These are phyloP conservation scores for Yamadazyma oceani DNA, from an alignment of 1,139 yeast species.

Conservation along the genomic window DNA sequence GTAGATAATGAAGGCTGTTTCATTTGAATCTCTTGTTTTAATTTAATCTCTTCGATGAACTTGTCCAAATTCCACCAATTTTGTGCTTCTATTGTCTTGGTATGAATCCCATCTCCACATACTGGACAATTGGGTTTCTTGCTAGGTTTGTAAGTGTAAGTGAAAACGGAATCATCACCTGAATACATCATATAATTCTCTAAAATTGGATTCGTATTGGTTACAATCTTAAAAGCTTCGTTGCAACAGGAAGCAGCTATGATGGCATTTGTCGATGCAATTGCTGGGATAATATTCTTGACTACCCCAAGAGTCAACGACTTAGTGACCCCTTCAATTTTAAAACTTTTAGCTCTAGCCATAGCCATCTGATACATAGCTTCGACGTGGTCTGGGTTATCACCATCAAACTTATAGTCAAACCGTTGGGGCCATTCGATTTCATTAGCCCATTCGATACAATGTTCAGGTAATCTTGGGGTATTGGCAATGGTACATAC, in stretches of 20 bases:
- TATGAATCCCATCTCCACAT: conserved; percentile 53
- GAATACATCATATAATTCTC: conserved; percentile 86
- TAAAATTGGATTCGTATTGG: conserved; percentile 65
- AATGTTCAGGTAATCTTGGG: conserved; percentile 91
- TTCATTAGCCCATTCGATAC: conserved; percentile 88
- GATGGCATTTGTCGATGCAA: conserved; percentile 91
- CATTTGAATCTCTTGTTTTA: conserved; percentile 40
- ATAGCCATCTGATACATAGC: conserved; percentile 61
- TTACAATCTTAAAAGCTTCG: conserved; percentile 78
- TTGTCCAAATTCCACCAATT: conserved; percentile 47
- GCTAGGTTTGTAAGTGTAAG: conserved; percentile 67
- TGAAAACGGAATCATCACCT: conserved; percentile 75
- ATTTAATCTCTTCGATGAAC: conserved; percentile 42
- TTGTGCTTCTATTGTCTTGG: conserved; percentile 33
- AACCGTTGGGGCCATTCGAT: conserved; percentile 67
- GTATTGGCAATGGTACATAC: conserved; percentile 94
- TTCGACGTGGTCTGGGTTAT: conserved; percentile 64
- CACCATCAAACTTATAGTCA: conserved; percentile 61
- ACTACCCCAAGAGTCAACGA: conserved; percentile 81
- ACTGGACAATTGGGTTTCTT: conserved; percentile 67
- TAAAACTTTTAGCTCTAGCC: conserved; percentile 60
- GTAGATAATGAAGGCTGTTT: conserved; percentile 54
- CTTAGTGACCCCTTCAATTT: conserved; percentile 72
- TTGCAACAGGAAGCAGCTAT: conserved; percentile 91
- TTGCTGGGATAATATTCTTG: conserved; percentile 90